These are phyloP conservation scores for Cardiospermum halicacabum DNA, from an alignment of 345 rosid genomes.

Conservation along the genomic window DNA sequence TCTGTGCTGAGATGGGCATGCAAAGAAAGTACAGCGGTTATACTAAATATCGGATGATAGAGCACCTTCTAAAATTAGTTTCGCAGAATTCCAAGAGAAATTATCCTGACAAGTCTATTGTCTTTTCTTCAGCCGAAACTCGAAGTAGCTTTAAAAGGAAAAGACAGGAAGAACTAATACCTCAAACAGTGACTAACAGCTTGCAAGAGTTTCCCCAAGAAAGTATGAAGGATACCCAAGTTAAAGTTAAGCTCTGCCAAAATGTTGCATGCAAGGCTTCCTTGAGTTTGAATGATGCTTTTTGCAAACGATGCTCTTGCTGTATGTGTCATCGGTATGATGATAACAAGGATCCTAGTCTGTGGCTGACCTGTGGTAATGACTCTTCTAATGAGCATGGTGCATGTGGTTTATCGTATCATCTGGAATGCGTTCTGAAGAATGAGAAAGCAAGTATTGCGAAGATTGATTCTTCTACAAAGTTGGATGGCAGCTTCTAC, in stretches of 20 bases:
- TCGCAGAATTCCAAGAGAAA: constrained; percentile 32
- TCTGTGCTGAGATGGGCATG: constrained; percentile 84
- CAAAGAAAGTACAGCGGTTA: constrained; percentile 71
- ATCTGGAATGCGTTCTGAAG: constrained; percentile 62
- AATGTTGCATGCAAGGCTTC: constrained; percentile 68
- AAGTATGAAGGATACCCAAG: constrained; percentile 28
- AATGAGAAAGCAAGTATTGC: constrained; percentile 49
- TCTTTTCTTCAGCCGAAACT: constrained; percentile 16
- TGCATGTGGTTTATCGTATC: constrained; percentile 71
- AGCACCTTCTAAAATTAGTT: constrained; percentile 62
- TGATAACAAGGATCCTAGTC: constrained; percentile 85
- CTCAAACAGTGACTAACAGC: constrained; percentile 23
- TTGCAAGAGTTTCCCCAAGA: constrained; percentile 9
- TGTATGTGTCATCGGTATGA: constrained; percentile 70
- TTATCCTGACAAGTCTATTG: background rate
- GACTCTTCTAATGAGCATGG: constrained; percentile 38
- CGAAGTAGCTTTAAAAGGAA: constrained; percentile 36
- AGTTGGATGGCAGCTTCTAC: constrained; percentile 56
- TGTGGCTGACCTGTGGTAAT: constrained; percentile 71
- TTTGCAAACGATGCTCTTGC: constrained; percentile 84
- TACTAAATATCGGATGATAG: constrained; percentile 67
- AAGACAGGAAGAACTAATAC: constrained; percentile 30
- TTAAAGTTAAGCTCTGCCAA: constrained; percentile 36
- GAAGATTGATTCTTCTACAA: constrained; percentile 27
- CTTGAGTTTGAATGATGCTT: constrained; percentile 37